A percentile compares a stretch with the other conserved stretches of the same genome.
These are phyloP conservation scores for Alternaria arbusti DNA, from an alignment of 2,329 filamentous ascomycete genomes.

Conservation along the genomic window DNA sequence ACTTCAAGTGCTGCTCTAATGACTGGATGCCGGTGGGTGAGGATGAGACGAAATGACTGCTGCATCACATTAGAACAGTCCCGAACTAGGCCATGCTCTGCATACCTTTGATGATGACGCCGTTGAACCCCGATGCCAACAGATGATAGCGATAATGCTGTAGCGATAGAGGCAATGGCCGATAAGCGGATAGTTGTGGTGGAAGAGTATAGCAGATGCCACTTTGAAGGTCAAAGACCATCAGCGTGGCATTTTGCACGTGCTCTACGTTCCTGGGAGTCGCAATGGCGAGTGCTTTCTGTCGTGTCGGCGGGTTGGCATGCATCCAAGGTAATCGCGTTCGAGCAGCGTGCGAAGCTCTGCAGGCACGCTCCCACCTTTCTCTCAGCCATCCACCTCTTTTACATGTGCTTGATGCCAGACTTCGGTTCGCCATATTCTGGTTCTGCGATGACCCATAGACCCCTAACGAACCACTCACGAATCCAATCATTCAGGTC, in stretches of 20 bases:
- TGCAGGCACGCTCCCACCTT: background rate
- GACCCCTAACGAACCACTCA: background rate
- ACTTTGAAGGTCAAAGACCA: background rate
- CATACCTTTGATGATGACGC: background rate
- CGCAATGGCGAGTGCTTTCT: background rate
- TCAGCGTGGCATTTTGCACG: background rate
- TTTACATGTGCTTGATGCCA: background rate
- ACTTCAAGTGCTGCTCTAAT: background rate
- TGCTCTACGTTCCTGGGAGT: background rate
- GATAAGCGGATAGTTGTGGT: background rate
- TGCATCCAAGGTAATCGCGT: background rate
- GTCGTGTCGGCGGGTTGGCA: background rate
- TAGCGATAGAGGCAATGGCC: background rate
- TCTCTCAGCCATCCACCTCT: background rate
- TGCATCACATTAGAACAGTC: background rate
- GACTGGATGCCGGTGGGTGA: background rate
- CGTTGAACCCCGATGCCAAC: background rate
- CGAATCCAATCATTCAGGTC: background rate
- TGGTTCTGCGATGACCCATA: background rate
- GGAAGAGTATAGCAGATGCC: background rate
- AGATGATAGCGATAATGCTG: background rate
- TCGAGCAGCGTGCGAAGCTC: background rate
- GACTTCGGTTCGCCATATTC: background rate
- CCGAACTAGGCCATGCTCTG: background rate
- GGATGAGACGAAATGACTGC: background rate